These are phyloP conservation scores for Geotrichum aggregatum DNA, from an alignment of 1,139 yeast genomes.

Conservation along the genomic window DNA sequence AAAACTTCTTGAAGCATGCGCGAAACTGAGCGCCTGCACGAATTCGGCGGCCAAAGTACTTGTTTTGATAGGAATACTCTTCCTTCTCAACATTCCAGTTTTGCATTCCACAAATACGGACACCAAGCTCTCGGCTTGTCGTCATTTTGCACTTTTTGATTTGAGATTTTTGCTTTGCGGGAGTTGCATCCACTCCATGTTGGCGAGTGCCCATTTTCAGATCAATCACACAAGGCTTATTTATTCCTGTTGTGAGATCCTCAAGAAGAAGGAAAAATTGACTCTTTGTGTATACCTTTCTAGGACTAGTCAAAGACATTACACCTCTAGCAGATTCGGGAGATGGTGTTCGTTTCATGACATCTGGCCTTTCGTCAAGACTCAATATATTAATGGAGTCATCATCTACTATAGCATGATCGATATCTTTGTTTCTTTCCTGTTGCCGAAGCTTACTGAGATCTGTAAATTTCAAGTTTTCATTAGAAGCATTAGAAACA, in stretches of 20 bases:
- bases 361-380: constrained; percentile 1
- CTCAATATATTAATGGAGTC: constrained; percentile 2
- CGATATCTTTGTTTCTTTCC: constrained; percentile 14
- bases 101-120: constrained; percentile 92
- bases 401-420: constrained; percentile 14
- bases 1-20: constrained; percentile 64
- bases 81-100: constrained; percentile 56
- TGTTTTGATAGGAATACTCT: constrained; percentile 67
- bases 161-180: constrained; percentile 75
- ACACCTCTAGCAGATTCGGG: constrained; percentile 28
- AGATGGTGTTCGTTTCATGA: background rate
- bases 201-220: constrained; percentile 98
- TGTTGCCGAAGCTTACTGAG: constrained; percentile 13
- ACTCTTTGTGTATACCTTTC: constrained; percentile 42
- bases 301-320: constrained; percentile 21
- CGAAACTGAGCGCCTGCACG: constrained; percentile 71
- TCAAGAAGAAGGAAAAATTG: constrained; percentile 86
- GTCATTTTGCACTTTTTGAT: constrained; percentile 74
- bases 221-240: constrained; percentile 85
- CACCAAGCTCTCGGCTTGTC: constrained; percentile 80
- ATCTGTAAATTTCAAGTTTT: background rate
- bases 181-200: constrained; percentile 87
- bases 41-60: constrained; percentile 84
- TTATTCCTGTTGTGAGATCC: constrained; percentile 81
- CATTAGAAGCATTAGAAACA: background rate